Evolutionary conservation across 2,329 filamentous ascomycete species (phyloP).

Genomic region (Fusarium newnesense): DNA sequence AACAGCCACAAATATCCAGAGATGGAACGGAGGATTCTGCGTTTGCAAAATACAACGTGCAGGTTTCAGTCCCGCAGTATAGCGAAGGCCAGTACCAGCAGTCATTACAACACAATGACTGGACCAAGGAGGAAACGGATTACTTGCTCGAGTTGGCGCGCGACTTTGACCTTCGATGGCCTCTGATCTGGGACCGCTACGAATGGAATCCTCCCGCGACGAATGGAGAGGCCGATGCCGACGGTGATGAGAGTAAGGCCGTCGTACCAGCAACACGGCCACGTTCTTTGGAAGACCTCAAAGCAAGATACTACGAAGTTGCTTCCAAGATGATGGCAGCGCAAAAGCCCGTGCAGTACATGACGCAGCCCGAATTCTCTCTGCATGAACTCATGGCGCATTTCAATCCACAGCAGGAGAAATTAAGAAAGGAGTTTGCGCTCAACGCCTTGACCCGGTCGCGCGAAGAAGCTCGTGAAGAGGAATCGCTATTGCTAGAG

Average conservation of each 20-base stretch:
- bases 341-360: constrained; percentile 82
- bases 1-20: constrained; percentile 31
- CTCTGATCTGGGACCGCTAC: constrained; percentile 92
- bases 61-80: constrained; percentile 81
- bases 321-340: constrained; percentile 84
- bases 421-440: constrained; percentile 84
- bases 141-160: constrained; percentile 81
- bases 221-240: constrained; percentile 57
- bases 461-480: constrained; percentile 89
- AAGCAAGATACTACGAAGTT: constrained; percentile 89
- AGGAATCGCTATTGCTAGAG: constrained; percentile 88
- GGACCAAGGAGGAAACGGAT: constrained; percentile 94
- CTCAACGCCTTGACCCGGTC: constrained; percentile 81
- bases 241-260: constrained; percentile 61
- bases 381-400: constrained; percentile 86
- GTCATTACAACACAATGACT: constrained; percentile 78
- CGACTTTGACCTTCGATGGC: constrained; percentile 89
- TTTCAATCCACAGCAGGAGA: constrained; percentile 85
- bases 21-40: constrained; percentile 65
- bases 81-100: constrained; percentile 87
- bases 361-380: constrained; percentile 86
- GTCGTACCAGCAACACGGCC: constrained; percentile 63
- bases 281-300: constrained; percentile 88
- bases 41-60: constrained; percentile 90
- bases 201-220: constrained; percentile 69